Conservation (phyloP, 495 filamentous ascomycete genomes). For the Chaetomium tenue region DNA sequence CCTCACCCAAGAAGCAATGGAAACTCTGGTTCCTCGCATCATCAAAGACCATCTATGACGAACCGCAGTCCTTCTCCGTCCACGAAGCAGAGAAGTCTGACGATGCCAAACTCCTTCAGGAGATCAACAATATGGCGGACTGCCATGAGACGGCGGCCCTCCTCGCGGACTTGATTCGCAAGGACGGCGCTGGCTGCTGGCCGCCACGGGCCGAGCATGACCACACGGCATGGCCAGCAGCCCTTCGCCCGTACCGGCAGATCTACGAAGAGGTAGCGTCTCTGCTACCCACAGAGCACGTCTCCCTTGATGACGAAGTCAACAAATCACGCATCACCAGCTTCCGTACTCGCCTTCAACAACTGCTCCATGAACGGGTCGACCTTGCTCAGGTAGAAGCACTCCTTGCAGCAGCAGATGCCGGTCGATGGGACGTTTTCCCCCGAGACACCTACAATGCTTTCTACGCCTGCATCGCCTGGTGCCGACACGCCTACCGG, state of each 20-base stretch:
- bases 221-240: slow-evolving; percentile 25
- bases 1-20: no score
- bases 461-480: slow-evolving; percentile 41
- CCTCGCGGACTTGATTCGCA: slow-evolving; percentile 31
- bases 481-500: slow-evolving; percentile 42
- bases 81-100: no score
- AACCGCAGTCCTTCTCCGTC: no score
- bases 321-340: slow-evolving; percentile 19
- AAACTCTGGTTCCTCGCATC: no score
- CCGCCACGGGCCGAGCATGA: slow-evolving; percentile 35
- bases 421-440: slow-evolving; percentile 31
- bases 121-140: slow-evolving; percentile 22
- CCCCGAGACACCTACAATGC: slow-evolving; percentile 39
- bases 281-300: slow-evolving; percentile 25
- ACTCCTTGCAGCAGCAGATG: slow-evolving; percentile 29
- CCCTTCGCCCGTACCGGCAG: slow-evolving; percentile 37
- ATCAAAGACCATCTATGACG: no score
- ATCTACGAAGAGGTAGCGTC: slow-evolving; percentile 39
- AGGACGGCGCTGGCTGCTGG: slow-evolving; percentile 41
- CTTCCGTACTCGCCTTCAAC: slow-evolving; percentile 19
- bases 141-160: slow-evolving; percentile 27
- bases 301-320: slow-evolving; percentile 31
- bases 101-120: not conserved
- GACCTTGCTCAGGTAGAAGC: slow-evolving; percentile 29
- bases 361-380: slow-evolving; percentile 29